Evolutionary conservation across 768 basidiomycete genomes (phyloP), one percentile per base, ranked within the genome.

Genomic region (Suillus alpinus): DNA sequence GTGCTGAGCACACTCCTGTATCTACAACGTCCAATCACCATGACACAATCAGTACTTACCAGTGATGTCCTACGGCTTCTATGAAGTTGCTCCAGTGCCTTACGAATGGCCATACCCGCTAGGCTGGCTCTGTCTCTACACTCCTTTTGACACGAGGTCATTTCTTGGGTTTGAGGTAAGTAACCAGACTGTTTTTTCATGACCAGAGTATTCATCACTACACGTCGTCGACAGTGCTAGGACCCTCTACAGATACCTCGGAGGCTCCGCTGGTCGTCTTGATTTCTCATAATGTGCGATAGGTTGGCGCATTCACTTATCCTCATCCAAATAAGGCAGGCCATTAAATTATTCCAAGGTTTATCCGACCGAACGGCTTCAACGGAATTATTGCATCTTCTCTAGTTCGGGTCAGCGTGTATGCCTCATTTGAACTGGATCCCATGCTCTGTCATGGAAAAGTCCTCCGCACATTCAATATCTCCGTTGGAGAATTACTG

Each of bases 291-390:
- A 7, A 34, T 31, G 34, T 36, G 36, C 4, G 26, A 49, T 20
- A 41, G 40, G 16, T 31, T 16, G 52, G 52, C 52, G 36, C 20
- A 65, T 66, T 59, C 47, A 63, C 71, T 75, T 73, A 72, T 73
- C 69, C 62, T 37, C 23, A 57, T 23, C 65, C 68, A 75, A 73
- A 75, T 60, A 75, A 73, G 63, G 63, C 72, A 72, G 65, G 59
- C 67, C 2, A 47, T 53, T 52, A 49, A 55, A 52, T 62, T 56
- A 44, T 23, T 32, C 63, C 65, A 57, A 62, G 23, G 62, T 36
- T 66, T 60, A 12, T 61, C 61, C 59, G 61, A 58, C 51, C n/a
- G 44, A 10, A 36, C 56, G 46, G 8, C 3, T 49, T 49, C 26
- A 56, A 53, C 34, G 18, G 9, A 50, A n/a, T 55, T 26, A 23